These are phyloP conservation scores for Saturnispora quitensis DNA, from an alignment of 805 yeast species.

Conservation along the genomic window DNA sequence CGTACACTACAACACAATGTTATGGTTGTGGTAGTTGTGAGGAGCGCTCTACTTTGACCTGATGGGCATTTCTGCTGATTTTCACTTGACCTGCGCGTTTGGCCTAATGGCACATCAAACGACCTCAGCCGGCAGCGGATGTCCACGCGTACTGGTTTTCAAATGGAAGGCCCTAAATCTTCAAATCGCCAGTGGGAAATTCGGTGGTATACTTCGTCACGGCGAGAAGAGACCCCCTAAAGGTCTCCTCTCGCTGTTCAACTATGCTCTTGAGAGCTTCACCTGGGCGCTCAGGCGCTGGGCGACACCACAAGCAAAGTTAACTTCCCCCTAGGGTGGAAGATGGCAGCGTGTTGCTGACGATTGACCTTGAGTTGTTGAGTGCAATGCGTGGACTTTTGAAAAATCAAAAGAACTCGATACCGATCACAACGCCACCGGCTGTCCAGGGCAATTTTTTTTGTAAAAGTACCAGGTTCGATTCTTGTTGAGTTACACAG, in stretches of 20 bases:
- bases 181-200: slow-evolving; percentile 31
- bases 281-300: slow-evolving; percentile 32
- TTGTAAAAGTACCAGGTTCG: slow-evolving; percentile 1
- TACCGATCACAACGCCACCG: slow-evolving; percentile 29
- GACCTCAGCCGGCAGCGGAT: slow-evolving; percentile 13
- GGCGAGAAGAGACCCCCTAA: neutral
- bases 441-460: slow-evolving; percentile 5
- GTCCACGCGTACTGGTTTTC: slow-evolving; percentile 31
- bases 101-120: slow-evolving; percentile 11
- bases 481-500: neutral
- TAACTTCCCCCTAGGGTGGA: slow-evolving; percentile 6
- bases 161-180: slow-evolving; percentile 15
- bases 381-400: slow-evolving; percentile 31
- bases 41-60: neutral
- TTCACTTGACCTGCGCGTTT: slow-evolving; percentile 8
- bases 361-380: slow-evolving; percentile 30
- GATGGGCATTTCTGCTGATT: neutral
- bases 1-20: neutral
- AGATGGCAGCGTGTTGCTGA: slow-evolving; percentile 32
- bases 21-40: no score
- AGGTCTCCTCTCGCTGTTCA: slow-evolving; percentile 4
- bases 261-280: slow-evolving; percentile 28
- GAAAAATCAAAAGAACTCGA: slow-evolving; percentile 27
- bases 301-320: slow-evolving; percentile 31
- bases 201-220: slow-evolving; percentile 28